Conservation (phyloP, 768 basidiomycete genomes). For the Aureoboletus auriporus region DNA sequence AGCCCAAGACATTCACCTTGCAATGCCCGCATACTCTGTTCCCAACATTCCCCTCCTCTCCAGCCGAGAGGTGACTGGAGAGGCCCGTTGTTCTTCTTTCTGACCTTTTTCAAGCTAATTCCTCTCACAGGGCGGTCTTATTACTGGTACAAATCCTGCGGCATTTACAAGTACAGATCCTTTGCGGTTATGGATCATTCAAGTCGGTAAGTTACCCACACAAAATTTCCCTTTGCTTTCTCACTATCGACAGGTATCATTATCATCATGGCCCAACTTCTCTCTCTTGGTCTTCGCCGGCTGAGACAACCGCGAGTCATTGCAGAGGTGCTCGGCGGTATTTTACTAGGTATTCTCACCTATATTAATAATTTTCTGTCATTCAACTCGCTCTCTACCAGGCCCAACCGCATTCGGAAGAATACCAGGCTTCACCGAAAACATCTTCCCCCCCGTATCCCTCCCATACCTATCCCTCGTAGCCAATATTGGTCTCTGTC, state of each 20-base stretch:
- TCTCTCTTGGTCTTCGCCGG: constrained; percentile 68
- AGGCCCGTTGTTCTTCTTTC: constrained; percentile 12
- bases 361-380: constrained; percentile 11
- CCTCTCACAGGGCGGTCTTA: constrained; percentile 59
- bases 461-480: constrained; percentile 77
- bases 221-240: background rate
- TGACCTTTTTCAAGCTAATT: background rate
- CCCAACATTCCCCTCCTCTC: background rate
- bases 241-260: constrained; percentile 59
- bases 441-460: constrained; percentile 75
- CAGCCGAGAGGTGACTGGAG: constrained; percentile 19
- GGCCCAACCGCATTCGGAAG: constrained; percentile 63
- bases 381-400: background rate
- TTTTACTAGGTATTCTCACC: constrained; percentile 69
- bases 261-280: constrained; percentile 69
- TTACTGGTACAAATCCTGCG: constrained; percentile 73
- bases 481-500: constrained; percentile 85
- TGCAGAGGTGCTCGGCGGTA: constrained; percentile 83
- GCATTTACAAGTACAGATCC: constrained; percentile 65
- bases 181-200: constrained; percentile 71
- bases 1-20: too few species aligned
- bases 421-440: constrained; percentile 83
- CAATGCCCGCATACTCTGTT: too few species aligned
- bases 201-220: constrained; percentile 53
- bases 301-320: constrained; percentile 85